Base-by-base conservation (phyloP, 2,329 filamentous ascomycete species). In the Arthrobotrys megalospora region DNA sequence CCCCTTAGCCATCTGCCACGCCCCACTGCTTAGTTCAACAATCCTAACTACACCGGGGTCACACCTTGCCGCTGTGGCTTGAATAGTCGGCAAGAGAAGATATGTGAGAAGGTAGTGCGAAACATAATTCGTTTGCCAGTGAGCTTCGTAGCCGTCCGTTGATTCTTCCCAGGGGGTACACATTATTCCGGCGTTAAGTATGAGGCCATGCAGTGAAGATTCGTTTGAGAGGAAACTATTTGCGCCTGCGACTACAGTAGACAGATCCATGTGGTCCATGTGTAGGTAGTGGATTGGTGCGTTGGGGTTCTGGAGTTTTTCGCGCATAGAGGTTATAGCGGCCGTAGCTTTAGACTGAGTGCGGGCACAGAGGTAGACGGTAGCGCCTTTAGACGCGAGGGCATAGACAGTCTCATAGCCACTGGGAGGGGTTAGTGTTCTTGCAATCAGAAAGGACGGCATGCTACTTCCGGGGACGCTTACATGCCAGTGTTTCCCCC, bases 41-140 rank as follows among this genome's bases (percentile, higher is more conserved):
- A 87, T 81, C 3, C 86, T 83, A 3, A 84, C 82, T 2, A 82
- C 79, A 5, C 83, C 83, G 0, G 81, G 79, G 1, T 80, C 50
- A 14, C 80, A 79, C 2, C 38, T 79, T 1, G 80, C 69, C 0
- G 84, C 84, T 0, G 84, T 84, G 4, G 83, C 82, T 36, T 84
- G 79, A 1, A 88, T 76, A 34, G 84, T 84, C 0, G 86, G 84
- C 50, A 86, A 81, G n/a, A 88, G 83, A 16, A 87, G 83, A 43
- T 85, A 85, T 0, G 86, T 86, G 28, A 88, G 82, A 10, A 87
- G 81, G 80, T 87, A 87, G 36, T 88, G 86, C 0, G 86, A 85
- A 11, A 88, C 78, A 76, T 88, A 85, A 80, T 88, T 88, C n/a
- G 85, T 84, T 6, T 85, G 86, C 1, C 87, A 84, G 68, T 87